Conservation (phyloP, 2,329 filamentous ascomycete genomes). For the Proliferodiscus dingleyae region DNA sequence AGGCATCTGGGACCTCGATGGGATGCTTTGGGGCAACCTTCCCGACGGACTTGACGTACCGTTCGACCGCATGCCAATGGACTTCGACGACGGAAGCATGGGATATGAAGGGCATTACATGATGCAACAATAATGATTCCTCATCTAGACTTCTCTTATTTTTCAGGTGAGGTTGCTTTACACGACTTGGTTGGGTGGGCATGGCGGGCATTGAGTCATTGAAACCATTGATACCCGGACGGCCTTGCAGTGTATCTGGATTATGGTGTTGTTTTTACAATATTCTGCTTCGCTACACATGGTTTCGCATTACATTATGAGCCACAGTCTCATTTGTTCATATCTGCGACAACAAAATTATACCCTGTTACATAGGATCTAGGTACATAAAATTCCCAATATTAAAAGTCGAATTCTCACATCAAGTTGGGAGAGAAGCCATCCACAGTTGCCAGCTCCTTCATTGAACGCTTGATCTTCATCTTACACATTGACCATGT, state of each 20-base stretch:
- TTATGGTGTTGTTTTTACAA: not conserved
- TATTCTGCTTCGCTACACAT: not conserved
- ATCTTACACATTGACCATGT: too few species aligned
- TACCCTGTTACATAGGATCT: constrained; percentile 5
- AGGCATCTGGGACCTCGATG: constrained; percentile 52
- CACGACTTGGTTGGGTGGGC: not conserved
- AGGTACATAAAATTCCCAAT: not conserved
- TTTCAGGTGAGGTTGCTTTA: not conserved
- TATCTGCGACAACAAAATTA: constrained; percentile 1
- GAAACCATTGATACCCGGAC: constrained; percentile 5
- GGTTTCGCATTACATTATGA: not conserved
- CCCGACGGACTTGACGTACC: constrained; percentile 35
- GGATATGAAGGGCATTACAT: constrained; percentile 22
- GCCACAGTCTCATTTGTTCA: constrained; percentile 4
- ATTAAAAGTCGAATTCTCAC: not conserved
- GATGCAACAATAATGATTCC: constrained; percentile 21
- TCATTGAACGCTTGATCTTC: too few species aligned
- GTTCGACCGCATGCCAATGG: constrained; percentile 28
- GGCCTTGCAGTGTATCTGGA: not conserved
- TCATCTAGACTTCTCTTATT: constrained; percentile 3
- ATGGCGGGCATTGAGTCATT: not conserved
- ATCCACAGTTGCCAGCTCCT: too few species aligned
- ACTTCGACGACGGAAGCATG: constrained; percentile 19
- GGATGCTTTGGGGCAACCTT: constrained; percentile 48
- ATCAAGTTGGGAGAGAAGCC: too few species aligned